Percentiles rank a stretch among this genome's conserved stretches.
phyloP scores from a whole-genome alignment of 2,329 filamentous ascomycete genomes.

The Cordyceps javanica region DNA sequence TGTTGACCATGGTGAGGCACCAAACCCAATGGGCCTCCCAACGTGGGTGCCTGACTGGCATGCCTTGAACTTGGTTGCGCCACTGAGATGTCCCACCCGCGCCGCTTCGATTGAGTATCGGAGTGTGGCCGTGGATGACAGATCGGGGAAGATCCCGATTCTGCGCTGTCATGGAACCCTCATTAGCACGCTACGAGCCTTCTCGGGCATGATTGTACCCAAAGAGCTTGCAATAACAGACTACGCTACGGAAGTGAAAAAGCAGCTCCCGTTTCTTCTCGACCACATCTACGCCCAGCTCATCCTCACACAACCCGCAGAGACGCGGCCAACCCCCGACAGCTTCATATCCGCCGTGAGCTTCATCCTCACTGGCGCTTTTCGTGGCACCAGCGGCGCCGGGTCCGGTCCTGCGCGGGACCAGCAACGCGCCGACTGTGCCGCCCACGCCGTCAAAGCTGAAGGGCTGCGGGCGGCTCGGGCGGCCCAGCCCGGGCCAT shows the following conservation, averaged over 20 bases:
- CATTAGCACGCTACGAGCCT: neutral
- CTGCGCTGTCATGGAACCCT: neutral
- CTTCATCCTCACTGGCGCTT: slow-evolving; percentile 6
- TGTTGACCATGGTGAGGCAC: slow-evolving; percentile 9
- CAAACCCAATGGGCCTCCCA: slow-evolving; percentile 5
- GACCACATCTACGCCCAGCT: slow-evolving; percentile 7
- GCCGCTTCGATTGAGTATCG: neutral
- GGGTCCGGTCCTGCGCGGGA: neutral
- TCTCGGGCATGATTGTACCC: slow-evolving; percentile 3
- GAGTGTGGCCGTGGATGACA: neutral
- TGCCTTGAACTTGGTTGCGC: slow-evolving; percentile 10
- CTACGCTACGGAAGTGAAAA: neutral
- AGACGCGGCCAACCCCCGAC: neutral
- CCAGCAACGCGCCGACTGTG: slow-evolving; percentile 1
- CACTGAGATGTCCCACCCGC: slow-evolving; percentile 1
- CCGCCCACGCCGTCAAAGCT: slow-evolving; percentile 6
- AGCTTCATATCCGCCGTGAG: slow-evolving; percentile 4
- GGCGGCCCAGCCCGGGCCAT: neutral
- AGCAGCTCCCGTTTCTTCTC: slow-evolving; percentile 5
- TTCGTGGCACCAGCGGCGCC: neutral
- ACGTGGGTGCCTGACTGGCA: slow-evolving; percentile 13
- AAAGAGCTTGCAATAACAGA: slow-evolving; percentile 9
- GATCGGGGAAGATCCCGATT: neutral
- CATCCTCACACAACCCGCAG: neutral
- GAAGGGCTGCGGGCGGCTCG: neutral